Evolutionary conservation across 2,329 filamentous ascomycete genomes (phyloP), one percentile per base, ranked within the genome.

Genomic region (Macrophomina tecta): DNA sequence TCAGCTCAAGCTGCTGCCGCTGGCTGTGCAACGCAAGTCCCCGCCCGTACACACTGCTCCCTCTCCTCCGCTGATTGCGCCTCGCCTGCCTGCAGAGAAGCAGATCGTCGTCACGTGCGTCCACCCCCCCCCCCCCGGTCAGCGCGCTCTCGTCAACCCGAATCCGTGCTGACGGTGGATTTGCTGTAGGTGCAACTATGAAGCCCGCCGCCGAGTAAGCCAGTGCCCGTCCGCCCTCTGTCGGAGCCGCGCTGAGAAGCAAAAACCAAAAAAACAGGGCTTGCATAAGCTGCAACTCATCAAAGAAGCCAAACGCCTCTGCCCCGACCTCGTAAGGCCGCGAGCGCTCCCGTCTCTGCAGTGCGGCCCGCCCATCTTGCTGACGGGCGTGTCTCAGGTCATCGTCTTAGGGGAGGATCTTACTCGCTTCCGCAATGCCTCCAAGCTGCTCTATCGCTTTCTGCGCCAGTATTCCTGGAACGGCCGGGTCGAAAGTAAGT

Each of bases 281-380:
- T 84, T 94, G 64, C 84, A 86, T 77, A 98, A 99, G 82, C 84
- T 98, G 68, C 93, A 96, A 84, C 86, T 93, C 70, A 89, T 97
- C 75, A 86, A 84, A 64, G 93, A 97, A 69, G 95, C 94, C 4
- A 91, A 87, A 78, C 88, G 85, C 72, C 78, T 89, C 34, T 97
- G 93, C 71, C 93, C 94, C 0, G 92, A 97, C 66, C 86, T 97
- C 36, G 66, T 67, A 48, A 55, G 52, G 40, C 42, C 23, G 40
- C 40, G 42, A 45, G 28, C 38, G 30, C 30, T 48, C 56, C 30
- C 53, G 42, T 32, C 38, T 23, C 53, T 42, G 48, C 46, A 64
- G 62, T 28, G 63, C 55, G 58, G 58, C 48, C 38, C 48, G 53
- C 14, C 52, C 18, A 51, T 52, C 36, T 62, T 23, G 53, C 63